A percentile compares a stretch with the other conserved stretches of the same genome.
phyloP scores from a whole-genome alignment of 768 basidiomycete genomes.

The Podaxis sp. region DNA sequence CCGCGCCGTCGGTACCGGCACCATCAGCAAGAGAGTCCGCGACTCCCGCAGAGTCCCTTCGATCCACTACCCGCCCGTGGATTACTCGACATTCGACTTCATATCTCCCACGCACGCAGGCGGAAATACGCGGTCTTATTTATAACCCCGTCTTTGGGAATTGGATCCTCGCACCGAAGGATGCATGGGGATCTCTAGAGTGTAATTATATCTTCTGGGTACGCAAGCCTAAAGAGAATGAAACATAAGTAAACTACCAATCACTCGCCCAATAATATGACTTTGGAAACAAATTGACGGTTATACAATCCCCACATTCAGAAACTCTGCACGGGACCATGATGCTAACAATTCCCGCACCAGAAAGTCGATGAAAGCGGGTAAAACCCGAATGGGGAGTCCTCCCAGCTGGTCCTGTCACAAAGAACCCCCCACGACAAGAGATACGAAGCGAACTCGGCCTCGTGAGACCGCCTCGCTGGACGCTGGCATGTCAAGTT shows the following conservation, averaged over 20 bases:
- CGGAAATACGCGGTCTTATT: conserved; percentile 75
- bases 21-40: conserved; percentile 4
- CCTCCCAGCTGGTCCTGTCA: too few species aligned
- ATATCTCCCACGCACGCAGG: conserved; percentile 57
- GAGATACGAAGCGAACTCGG: too few species aligned
- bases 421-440: too few species aligned
- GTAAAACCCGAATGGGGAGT: too few species aligned
- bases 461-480: too few species aligned
- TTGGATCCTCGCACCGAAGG: conserved; percentile 67
- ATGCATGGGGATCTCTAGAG: conserved; percentile 46
- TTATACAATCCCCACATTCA: background rate
- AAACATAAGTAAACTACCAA: background rate
- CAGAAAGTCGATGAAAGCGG: too few species aligned
- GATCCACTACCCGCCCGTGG: conserved; percentile 40
- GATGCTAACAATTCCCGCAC: background rate
- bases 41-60: conserved; percentile 13
- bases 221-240: conserved; percentile 47
- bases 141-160: conserved; percentile 67
- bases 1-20: conserved; percentile 2
- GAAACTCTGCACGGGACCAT: background rate
- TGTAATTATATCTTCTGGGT: conserved; percentile 90
- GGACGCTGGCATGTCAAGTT: too few species aligned
- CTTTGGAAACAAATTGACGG: background rate
- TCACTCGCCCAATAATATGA: background rate
- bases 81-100: conserved; percentile 43